Conservation (phyloP, 345 rosid genomes). For the Garcia nutans region DNA sequence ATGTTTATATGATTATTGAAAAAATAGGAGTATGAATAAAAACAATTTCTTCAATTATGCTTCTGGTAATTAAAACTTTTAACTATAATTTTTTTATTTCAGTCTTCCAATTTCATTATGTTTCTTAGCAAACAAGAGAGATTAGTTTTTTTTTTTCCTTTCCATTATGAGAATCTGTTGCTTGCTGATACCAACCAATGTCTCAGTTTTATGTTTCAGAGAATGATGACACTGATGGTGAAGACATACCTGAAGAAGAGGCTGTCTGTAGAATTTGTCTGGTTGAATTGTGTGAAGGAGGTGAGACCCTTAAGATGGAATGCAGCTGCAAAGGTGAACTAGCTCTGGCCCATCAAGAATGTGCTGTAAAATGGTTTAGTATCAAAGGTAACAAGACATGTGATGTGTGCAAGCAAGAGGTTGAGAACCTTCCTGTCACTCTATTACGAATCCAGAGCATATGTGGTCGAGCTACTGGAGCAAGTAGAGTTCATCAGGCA, state of each 20-base stretch:
- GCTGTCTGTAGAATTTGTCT: slow-evolving; percentile 95
- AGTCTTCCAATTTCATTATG: background rate
- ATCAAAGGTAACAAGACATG: slow-evolving; percentile 92
- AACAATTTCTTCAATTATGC: background rate
- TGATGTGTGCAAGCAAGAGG: slow-evolving; percentile 89
- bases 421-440: slow-evolving; percentile 80
- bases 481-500: slow-evolving; percentile 27
- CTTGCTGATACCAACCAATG: slow-evolving; percentile 1
- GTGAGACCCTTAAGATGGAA: slow-evolving; percentile 95
- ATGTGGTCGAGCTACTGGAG: slow-evolving; percentile 33
- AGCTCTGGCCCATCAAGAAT: slow-evolving; percentile 87
- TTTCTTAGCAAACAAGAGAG: background rate
- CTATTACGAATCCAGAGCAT: slow-evolving; percentile 69
- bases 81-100: background rate
- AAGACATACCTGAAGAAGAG: slow-evolving; percentile 91
- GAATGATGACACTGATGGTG: slow-evolving; percentile 55
- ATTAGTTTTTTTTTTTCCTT: background rate
- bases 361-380: slow-evolving; percentile 94
- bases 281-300: slow-evolving; percentile 87
- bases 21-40: background rate
- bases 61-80: background rate
- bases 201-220: slow-evolving; percentile 44
- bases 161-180: background rate
- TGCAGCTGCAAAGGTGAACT: slow-evolving; percentile 99
- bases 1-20: background rate